Conservation (phyloP, 2,329 filamentous ascomycete genomes). For the Monosporascus ibericus region DNA sequence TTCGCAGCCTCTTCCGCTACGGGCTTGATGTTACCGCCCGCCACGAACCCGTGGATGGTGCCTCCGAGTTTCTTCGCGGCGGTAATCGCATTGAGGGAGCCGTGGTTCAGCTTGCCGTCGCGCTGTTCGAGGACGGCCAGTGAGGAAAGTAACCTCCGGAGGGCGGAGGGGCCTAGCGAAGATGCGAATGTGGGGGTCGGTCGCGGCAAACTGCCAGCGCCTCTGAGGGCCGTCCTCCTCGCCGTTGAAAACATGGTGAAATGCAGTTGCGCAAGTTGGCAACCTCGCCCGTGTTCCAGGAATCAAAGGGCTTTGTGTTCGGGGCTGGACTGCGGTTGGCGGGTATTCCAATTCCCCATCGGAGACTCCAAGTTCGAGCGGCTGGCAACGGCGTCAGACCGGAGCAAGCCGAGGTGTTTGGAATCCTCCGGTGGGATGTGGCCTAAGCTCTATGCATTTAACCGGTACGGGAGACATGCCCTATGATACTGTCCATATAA, state of each 20-base stretch:
- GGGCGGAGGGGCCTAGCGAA: slow-evolving; percentile 42
- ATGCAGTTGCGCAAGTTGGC: not conserved
- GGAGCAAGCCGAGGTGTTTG: not conserved
- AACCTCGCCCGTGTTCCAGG: not conserved
- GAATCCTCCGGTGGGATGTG: not conserved
- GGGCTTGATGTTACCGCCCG: slow-evolving; percentile 68
- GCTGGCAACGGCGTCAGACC: not conserved
- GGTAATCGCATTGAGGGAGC: slow-evolving; percentile 77
- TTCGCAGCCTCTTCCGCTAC: slow-evolving; percentile 82
- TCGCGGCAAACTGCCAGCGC: slow-evolving; percentile 16
- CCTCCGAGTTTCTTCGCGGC: slow-evolving; percentile 85
- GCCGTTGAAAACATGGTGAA: slow-evolving; percentile 22
- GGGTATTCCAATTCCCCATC: not conserved
- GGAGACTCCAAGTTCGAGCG: not conserved
- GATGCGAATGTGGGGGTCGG: slow-evolving; percentile 22
- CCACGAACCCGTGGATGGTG: slow-evolving; percentile 78
- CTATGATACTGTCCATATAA: too few relatives aligned
- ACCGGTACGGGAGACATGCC: not conserved
- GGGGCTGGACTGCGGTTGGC: not conserved
- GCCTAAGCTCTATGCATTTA: not conserved
- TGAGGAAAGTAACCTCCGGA: slow-evolving; percentile 72
- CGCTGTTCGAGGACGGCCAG: slow-evolving; percentile 89
- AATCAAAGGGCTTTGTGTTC: not conserved
- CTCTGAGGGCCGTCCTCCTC: slow-evolving; percentile 19
- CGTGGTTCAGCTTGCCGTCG: slow-evolving; percentile 77